Evolutionary conservation across 306 rosid species (phyloP), one percentile per base, ranked within the genome.

Genomic region (Oemleria cerasiformis): DNA sequence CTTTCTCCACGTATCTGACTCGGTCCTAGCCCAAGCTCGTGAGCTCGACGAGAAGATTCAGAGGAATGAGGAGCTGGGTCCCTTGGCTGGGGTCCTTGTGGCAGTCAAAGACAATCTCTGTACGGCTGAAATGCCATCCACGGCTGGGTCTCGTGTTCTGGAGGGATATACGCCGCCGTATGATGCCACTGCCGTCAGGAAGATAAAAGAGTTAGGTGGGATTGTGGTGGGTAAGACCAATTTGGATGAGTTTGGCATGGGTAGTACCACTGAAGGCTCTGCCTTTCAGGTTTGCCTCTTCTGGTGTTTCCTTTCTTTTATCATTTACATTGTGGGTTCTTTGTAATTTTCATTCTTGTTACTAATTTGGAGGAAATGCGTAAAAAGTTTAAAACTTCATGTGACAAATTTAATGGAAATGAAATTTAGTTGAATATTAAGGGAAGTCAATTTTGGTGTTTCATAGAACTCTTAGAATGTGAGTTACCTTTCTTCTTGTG

Each of bases 191-290:
- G 97, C 91, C 0, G 95, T 94, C 38, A 82, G 76, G 87, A 89
- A 76, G 76, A 81, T 88, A 72, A 91, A 75, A 86, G 92, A 91
- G 21, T 23, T 82, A 65, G 99, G 91, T 14, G 99, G 87, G 36
- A 84, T 94, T 86, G 86, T 89, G 67, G 84, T 91, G 36, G 99
- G 99, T 5, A 94, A 94, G 84, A 94, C 99, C 43, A 94, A 94
- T 80, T 42, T 94, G 84, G 99, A 94, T 79, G 99, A 91, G 84
- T 94, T 94, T 57, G 97, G 99, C 62, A 94, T 94, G 99, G 99
- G 99, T 0, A 91, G 97, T 73, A 87, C 99, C 71, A 94, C 99
- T 54, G 99, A 94, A 86, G 87, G 75, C 57, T 94, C 97, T 59
- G 97, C 97, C 40, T 94, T 86, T 84, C 91, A 94, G 98, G 98